These are phyloP conservation scores for Fraxinus baroniana DNA, from an alignment of 305 asterid genomes.

Conservation along the genomic window DNA sequence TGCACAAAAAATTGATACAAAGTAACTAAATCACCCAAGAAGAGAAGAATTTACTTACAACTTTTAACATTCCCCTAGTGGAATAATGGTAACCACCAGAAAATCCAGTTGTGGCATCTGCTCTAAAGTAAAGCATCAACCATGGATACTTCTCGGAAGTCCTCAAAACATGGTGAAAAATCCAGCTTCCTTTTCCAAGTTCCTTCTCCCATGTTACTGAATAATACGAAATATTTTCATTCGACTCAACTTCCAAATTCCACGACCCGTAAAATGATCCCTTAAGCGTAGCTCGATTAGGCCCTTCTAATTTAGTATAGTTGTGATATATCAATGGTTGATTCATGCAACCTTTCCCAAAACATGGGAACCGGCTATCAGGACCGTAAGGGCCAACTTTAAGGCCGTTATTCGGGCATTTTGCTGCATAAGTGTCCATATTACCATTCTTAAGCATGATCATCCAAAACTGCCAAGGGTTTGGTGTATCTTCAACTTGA, in stretches of 20 bases:
- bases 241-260: conserved; percentile 51
- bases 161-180: conserved; percentile 60
- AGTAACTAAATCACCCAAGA: background rate
- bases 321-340: conserved; percentile 66
- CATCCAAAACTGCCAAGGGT: conserved; percentile 91
- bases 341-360: conserved; percentile 71
- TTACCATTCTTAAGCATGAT: conserved; percentile 77
- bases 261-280: conserved; percentile 78
- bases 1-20: background rate
- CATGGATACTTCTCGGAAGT: conserved; percentile 73
- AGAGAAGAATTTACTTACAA: conserved; percentile 38
- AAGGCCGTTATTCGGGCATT: conserved; percentile 60
- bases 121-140: conserved; percentile 77
- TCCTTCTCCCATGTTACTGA: conserved; percentile 72
- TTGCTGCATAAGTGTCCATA: conserved; percentile 70
- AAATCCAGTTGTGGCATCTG: conserved; percentile 63
- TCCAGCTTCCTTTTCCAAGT: conserved; percentile 69
- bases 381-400: conserved; percentile 57
- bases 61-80: conserved; percentile 70
- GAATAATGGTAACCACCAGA: conserved; percentile 80
- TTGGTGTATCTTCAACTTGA: conserved; percentile 54
- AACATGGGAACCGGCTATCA: conserved; percentile 53
- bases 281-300: conserved; percentile 33
- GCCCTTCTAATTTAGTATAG: conserved; percentile 54
- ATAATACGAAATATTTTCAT: conserved; percentile 41